Percentiles rank a stretch among this genome's conserved stretches.
phyloP scores from a whole-genome alignment of 2,329 filamentous ascomycete species.

The Aspergillus sp. region DNA sequence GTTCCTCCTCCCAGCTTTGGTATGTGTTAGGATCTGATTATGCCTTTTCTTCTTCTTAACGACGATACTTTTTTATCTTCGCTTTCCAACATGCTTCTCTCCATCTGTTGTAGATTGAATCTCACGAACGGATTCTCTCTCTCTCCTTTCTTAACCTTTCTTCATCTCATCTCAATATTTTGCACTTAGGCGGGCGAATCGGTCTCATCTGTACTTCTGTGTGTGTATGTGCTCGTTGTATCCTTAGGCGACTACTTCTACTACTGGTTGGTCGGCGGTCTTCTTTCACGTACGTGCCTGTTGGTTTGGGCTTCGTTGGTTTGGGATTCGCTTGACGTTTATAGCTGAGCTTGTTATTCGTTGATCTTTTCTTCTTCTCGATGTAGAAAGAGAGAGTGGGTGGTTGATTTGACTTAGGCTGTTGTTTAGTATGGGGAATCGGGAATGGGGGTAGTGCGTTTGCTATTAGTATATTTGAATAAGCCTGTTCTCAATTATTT shows the following conservation, averaged over 20 bases:
- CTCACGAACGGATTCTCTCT: conserved; percentile 26
- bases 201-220: conserved; percentile 22
- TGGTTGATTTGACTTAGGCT: background rate
- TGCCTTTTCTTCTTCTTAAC: conserved; percentile 5
- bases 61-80: background rate
- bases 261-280: background rate
- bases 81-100: background rate
- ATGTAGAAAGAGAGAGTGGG: background rate
- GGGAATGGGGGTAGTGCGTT: background rate
- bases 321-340: background rate
- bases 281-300: background rate
- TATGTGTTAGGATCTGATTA: conserved; percentile 11
- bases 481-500: too few species aligned
- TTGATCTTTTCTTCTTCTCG: too few species aligned
- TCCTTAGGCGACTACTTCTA: background rate
- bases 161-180: conserved; percentile 10
- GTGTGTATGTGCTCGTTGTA: conserved; percentile 4
- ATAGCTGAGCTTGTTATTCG: background rate
- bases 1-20: conserved; percentile 2
- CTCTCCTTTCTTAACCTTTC: conserved; percentile 20
- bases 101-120: conserved; percentile 15
- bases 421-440: background rate
- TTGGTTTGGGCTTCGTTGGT: background rate
- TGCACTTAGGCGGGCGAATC: conserved; percentile 26
- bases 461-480: too few species aligned